phyloP scores from a whole-genome alignment of 2,329 filamentous ascomycete species.

The Venturia oleaginea region DNA sequence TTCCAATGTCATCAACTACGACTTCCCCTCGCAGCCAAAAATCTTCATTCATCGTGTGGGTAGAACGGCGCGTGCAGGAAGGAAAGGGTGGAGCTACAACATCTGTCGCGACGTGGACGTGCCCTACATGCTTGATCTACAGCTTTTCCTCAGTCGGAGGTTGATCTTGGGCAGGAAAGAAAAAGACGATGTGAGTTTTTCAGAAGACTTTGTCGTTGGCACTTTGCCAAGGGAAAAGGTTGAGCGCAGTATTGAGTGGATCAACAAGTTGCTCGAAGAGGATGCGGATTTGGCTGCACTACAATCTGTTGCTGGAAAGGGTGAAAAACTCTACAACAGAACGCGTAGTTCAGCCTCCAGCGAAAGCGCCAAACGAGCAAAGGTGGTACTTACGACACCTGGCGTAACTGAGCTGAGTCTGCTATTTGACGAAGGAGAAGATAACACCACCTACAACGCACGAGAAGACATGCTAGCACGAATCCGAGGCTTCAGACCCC shows the following conservation, averaged over 20 bases:
- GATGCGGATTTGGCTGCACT: slow-evolving; percentile 64
- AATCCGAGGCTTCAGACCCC: slow-evolving; percentile 79
- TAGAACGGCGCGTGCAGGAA: slow-evolving; percentile 86
- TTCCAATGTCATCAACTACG: slow-evolving; percentile 97
- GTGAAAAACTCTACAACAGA: slow-evolving; percentile 84
- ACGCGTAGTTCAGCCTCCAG: slow-evolving; percentile 83
- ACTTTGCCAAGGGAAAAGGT: slow-evolving; percentile 63
- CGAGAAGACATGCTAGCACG: slow-evolving; percentile 79
- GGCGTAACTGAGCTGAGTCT: slow-evolving; percentile 68
- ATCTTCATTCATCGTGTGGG: slow-evolving; percentile 95
- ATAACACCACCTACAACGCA: slow-evolving; percentile 56
- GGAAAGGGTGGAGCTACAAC: slow-evolving; percentile 91
- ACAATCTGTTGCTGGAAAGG: slow-evolving; percentile 68
- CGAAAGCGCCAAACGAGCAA: slow-evolving; percentile 82
- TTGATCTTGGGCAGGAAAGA: slow-evolving; percentile 64
- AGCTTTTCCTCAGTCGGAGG: slow-evolving; percentile 84
- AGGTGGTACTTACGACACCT: slow-evolving; percentile 62
- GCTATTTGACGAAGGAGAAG: slow-evolving; percentile 56
- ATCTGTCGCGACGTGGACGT: slow-evolving; percentile 79
- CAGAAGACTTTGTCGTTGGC: slow-evolving; percentile 77
- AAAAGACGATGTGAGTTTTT: slow-evolving; percentile 56
- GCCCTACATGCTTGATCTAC: slow-evolving; percentile 86
- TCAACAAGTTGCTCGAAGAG: slow-evolving; percentile 68
- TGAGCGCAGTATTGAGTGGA: slow-evolving; percentile 71
- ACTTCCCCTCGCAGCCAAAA: slow-evolving; percentile 94